Base-by-base conservation (phyloP, 257 asterid genomes). In the Plantago ovata region DNA sequence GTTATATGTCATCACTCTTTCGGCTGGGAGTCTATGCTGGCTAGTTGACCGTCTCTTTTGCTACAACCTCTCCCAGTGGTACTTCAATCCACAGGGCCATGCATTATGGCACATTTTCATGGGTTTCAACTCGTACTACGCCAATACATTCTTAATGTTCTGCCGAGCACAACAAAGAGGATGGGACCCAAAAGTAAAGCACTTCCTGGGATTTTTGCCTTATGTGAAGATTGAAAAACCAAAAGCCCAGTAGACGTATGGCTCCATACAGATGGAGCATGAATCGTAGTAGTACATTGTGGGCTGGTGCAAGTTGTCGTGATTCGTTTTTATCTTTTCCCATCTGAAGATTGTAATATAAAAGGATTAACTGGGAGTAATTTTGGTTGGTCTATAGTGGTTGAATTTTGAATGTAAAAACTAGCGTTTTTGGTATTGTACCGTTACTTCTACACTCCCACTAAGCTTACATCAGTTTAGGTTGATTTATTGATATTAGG, bases 111-210 rank as follows among this genome's bases (percentile, higher is more conserved):
- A 91, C 16, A 61, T 85, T 41, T 49, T 79, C 12, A 91, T 91
- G 98, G 95, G 94, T 38, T 87, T 87, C 81, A 91, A 91, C 62
- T 91, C 98, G 0, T 91, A 91, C 71, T 91, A 75, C 3, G 98
- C 95, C 38, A 91, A 91, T 61, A 73, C 92, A 3, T 91, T 91
- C 75, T 61, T 87, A 60, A 91, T 91, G 98, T 87, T 76, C 79
- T 91, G 98, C 65, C 98, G 96, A 16, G 98, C 98, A 48, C 87
- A 76, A 67, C 98, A 91, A 67, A 79, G 95, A 32, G 94, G 83
- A 18, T 91, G 96, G 98, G 67, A 81, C 52, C 98, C 98, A 3
- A 79, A 65, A 56, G 83, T 91, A 13, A 67, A 77, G 54, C 75
- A 83, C 81, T 78, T 78, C 21, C 40, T 83, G 42, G 92, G 91